Percentiles rank a stretch among this genome's conserved stretches.
These are phyloP conservation scores for Euphorbia peplus DNA, from an alignment of 345 rosid genomes.

Conservation along the genomic window DNA sequence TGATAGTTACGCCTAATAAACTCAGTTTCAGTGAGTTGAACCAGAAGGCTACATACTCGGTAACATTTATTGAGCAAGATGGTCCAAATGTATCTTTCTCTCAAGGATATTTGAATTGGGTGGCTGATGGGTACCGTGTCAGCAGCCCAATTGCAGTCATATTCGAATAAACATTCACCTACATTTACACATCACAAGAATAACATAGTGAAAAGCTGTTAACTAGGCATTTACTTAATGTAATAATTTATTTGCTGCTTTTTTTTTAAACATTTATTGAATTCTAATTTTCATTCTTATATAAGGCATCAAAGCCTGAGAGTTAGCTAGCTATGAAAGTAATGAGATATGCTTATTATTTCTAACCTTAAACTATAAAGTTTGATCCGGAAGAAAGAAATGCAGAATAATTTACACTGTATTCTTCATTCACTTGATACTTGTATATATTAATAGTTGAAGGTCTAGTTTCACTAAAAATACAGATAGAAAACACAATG, in stretches of 20 bases:
- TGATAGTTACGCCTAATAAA: conserved; percentile 4
- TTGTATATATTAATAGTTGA: too few species aligned
- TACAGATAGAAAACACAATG: too few species aligned
- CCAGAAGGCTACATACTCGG: conserved; percentile 17
- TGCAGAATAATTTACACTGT: too few species aligned
- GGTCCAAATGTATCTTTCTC: neutral
- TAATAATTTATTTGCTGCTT: neutral
- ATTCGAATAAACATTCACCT: conserved; percentile 2
- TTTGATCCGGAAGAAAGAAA: too few species aligned
- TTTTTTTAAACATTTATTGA: neutral
- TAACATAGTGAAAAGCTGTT: neutral
- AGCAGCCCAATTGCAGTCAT: conserved; percentile 14
- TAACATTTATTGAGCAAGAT: conserved; percentile 11
- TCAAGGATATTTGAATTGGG: conserved; percentile 21
- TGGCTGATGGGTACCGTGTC: conserved; percentile 4
- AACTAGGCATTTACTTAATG: neutral
- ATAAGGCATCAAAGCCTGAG: too few species aligned
- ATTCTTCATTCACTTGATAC: neutral
- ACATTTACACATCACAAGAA: neutral
- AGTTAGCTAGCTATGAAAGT: too few species aligned
- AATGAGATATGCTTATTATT: too few species aligned
- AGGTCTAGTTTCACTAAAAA: too few species aligned
- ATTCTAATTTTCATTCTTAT: too few species aligned
- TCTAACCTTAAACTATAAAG: too few species aligned
- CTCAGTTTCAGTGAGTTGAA: neutral